These are phyloP conservation scores for Alloteropsis semialata DNA, from an alignment of 176 grass and related monocot genomes.

Conservation along the genomic window DNA sequence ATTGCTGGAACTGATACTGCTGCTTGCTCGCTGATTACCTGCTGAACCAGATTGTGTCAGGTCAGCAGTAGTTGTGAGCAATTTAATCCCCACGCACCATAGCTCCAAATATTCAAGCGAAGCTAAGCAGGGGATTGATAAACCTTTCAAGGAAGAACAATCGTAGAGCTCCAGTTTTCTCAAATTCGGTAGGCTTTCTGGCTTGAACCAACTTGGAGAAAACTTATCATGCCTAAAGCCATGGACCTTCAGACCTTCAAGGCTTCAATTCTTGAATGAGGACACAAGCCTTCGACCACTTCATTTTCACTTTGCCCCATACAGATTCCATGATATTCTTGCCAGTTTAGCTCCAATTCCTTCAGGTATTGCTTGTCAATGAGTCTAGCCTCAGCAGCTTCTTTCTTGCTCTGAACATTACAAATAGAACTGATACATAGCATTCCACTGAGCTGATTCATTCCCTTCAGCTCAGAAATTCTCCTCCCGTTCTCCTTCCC, in stretches of 20 bases:
- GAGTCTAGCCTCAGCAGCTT: conserved; percentile 30
- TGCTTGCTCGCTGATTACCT: not conserved
- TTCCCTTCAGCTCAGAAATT: conserved; percentile 35
- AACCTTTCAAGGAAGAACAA: not conserved
- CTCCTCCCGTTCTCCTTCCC: not conserved
- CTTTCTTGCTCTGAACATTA: not conserved
- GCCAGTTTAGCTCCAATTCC: not conserved
- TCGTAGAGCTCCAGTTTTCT: not conserved
- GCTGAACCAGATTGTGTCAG: not conserved
- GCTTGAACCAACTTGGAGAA: conserved; percentile 17
- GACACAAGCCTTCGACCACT: not conserved
- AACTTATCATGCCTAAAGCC: not conserved
- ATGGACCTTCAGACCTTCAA: not conserved
- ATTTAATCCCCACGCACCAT: no score
- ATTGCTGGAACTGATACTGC: not conserved
- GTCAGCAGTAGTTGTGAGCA: no score
- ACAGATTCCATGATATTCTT: fast-evolving
- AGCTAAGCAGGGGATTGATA: not conserved
- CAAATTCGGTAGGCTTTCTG: not conserved
- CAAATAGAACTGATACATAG: not conserved
- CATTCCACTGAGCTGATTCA: conserved; percentile 32
- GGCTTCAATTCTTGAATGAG: not conserved
- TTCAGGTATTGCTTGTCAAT: conserved; percentile 34
- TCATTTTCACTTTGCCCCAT: not conserved
- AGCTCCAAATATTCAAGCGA: no score